A percentile compares a stretch with the other conserved stretches of the same genome.
Evolutionary conservation across 306 rosid genomes (phyloP).

Genomic region (Lathyrus aphaca): DNA sequence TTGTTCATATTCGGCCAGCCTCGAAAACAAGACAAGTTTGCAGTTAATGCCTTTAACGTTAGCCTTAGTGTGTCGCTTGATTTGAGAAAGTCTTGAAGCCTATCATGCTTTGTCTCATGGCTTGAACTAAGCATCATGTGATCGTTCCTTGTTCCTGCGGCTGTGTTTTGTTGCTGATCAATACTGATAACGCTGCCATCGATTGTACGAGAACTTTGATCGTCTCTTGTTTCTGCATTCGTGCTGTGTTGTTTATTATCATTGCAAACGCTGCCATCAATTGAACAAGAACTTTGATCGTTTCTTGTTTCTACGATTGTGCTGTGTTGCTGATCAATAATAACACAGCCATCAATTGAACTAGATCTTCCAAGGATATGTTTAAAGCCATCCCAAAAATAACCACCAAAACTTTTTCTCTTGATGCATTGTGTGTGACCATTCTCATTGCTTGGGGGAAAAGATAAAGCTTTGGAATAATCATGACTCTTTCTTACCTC

Average conservation of each 20-base stretch:
- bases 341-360: conserved; percentile 39
- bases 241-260: conserved; percentile 29
- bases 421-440: conserved; percentile 41
- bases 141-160: background rate
- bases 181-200: conserved; percentile 19
- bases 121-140: conserved; percentile 54
- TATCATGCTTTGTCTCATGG: conserved; percentile 61
- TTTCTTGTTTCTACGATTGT: background rate
- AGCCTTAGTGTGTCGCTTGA: conserved; percentile 64
- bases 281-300: background rate
- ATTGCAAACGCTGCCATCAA: conserved; percentile 34
- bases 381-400: conserved; percentile 62
- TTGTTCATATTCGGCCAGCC: conserved; percentile 99
- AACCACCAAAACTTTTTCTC: conserved; percentile 61
- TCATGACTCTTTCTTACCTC: conserved; percentile 49
- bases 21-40: conserved; percentile 73
- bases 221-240: background rate
- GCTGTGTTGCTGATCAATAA: background rate
- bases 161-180: background rate
- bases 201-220: conserved; percentile 47
- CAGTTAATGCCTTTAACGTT: conserved; percentile 59
- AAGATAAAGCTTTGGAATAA: conserved; percentile 40
- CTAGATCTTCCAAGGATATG: conserved; percentile 72
- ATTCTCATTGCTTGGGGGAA: conserved; percentile 45
- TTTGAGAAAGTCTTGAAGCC: conserved; percentile 70